These are phyloP conservation scores for Raphanus raphanistrum DNA, from an alignment of 345 rosid species.

Conservation along the genomic window DNA sequence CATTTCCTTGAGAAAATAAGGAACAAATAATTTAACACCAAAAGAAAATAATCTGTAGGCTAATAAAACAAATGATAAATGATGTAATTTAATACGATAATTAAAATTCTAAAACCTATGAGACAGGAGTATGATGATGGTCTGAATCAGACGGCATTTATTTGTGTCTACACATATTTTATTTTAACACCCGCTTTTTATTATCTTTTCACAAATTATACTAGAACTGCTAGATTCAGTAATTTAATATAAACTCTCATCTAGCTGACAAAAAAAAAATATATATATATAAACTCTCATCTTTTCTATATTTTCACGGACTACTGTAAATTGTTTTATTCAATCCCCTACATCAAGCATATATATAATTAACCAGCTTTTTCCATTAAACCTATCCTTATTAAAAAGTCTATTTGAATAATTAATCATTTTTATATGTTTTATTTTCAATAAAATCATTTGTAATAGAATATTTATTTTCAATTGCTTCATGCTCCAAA, in stretches of 20 bases:
- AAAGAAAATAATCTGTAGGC: background rate
- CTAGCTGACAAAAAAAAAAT: too few species aligned
- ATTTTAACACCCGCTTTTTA: background rate
- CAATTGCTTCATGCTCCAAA: background rate
- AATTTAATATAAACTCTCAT: too few species aligned
- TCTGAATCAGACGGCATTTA: slow-evolving; percentile 60
- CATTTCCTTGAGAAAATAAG: slow-evolving; percentile 2
- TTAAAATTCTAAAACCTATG: slow-evolving; percentile 18
- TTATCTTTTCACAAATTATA: background rate
- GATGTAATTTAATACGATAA: background rate
- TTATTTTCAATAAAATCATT: background rate
- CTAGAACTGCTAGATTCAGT: background rate
- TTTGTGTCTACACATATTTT: slow-evolving; percentile 27
- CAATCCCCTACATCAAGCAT: background rate
- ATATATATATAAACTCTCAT: background rate
- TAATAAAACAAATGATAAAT: slow-evolving; percentile 27
- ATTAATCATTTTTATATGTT: background rate
- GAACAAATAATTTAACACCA: background rate
- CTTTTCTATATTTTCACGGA: background rate
- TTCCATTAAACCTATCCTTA: background rate
- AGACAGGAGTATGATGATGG: slow-evolving; percentile 36
- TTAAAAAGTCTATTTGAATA: too few species aligned
- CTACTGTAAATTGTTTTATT: background rate
- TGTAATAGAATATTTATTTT: background rate
- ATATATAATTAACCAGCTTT: background rate